These are phyloP conservation scores for Podaxis rugospora DNA, from an alignment of 768 basidiomycete species.

Conservation along the genomic window DNA sequence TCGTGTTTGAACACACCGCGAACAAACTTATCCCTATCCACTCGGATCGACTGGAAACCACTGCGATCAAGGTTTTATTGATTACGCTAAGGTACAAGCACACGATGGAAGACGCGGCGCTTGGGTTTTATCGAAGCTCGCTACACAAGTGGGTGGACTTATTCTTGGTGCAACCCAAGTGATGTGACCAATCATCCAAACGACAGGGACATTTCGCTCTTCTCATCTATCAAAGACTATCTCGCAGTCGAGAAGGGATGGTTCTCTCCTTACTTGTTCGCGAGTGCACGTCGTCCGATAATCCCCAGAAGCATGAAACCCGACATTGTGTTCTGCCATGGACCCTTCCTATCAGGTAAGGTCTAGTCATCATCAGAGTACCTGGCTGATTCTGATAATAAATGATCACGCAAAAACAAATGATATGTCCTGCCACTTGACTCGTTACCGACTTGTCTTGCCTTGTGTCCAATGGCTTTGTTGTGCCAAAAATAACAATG, in stretches of 20 bases:
- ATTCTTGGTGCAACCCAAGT: not conserved
- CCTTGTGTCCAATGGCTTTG: not conserved
- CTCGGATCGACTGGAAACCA: slow-evolving; percentile 51
- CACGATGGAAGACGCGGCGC: slow-evolving; percentile 50
- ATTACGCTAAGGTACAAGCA: slow-evolving; percentile 62
- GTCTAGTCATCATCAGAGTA: slow-evolving; percentile 9
- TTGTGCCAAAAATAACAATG: not conserved
- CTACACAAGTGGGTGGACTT: slow-evolving; percentile 41
- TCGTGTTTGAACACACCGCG: slow-evolving; percentile 44
- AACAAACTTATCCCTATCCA: slow-evolving; percentile 47
- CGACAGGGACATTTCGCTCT: slow-evolving; percentile 49
- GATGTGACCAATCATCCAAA: not conserved
- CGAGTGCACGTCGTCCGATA: slow-evolving; percentile 53
- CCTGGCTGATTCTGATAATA: not conserved
- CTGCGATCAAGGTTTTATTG: slow-evolving; percentile 47
- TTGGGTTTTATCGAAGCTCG: slow-evolving; percentile 61
- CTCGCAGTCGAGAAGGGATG: slow-evolving; percentile 61
- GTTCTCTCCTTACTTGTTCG: slow-evolving; percentile 66
- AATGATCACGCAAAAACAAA: not conserved
- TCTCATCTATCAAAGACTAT: slow-evolving; percentile 58
- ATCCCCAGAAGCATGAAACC: slow-evolving; percentile 62
- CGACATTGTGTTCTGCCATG: slow-evolving; percentile 62
- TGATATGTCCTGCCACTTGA: not conserved
- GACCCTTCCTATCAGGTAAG: slow-evolving; percentile 53
- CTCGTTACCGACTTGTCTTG: not conserved